Percentiles rank a stretch among this genome's conserved stretches.
phyloP scores from a whole-genome alignment of 140 eudicot genomes.

The Ambrosia hybrid region DNA sequence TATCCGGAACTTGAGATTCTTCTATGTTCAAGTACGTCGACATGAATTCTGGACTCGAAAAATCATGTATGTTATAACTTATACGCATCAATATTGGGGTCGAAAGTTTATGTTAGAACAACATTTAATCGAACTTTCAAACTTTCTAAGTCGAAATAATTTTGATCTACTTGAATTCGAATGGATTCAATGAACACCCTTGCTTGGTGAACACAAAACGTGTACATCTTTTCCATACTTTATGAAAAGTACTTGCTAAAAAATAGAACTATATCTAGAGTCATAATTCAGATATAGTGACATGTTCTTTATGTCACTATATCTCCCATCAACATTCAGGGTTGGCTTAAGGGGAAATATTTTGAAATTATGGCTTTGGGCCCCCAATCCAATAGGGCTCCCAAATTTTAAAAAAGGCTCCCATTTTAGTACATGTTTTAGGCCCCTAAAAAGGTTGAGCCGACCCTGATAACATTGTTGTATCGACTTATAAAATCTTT shows the following conservation, averaged over 20 bases:
- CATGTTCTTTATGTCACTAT: not conserved
- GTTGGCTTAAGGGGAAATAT: too few species aligned
- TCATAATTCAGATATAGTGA: not conserved
- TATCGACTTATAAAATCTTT: not conserved
- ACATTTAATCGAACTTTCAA: not conserved
- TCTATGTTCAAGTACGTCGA: slow-evolving; percentile 61
- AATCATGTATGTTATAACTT: not conserved
- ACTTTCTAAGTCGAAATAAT: too few species aligned
- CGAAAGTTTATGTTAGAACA: not conserved
- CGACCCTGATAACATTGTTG: not conserved
- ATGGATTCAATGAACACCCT: too few species aligned
- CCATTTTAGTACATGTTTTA: too few species aligned
- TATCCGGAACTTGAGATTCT: slow-evolving; percentile 70
- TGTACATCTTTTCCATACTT: not conserved
- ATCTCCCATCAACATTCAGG: too few species aligned
- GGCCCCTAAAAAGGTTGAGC: too few species aligned
- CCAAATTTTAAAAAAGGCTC: too few species aligned
- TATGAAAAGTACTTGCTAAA: not conserved
- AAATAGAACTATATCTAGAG: not conserved
- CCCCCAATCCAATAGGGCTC: too few species aligned
- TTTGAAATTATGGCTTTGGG: too few species aligned
- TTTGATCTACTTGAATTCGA: too few species aligned
- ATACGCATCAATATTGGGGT: too few species aligned
- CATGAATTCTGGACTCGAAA: slow-evolving; percentile 63
- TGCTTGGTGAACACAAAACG: too few species aligned